Percentiles rank a stretch among this genome's conserved stretches.
These are phyloP conservation scores for Trifolium fragiferum DNA, from an alignment of 306 rosid genomes.

Conservation along the genomic window DNA sequence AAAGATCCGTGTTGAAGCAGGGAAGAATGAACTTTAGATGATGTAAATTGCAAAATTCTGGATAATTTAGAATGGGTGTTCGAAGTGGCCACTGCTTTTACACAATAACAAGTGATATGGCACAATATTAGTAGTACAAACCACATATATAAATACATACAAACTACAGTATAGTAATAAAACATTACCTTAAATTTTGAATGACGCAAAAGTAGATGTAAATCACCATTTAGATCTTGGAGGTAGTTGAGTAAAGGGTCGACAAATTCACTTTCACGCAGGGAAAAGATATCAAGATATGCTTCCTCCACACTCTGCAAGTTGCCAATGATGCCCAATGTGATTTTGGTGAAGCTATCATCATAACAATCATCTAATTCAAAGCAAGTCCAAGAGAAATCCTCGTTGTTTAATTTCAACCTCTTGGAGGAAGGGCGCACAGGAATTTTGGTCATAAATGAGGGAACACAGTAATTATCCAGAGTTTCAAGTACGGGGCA, in stretches of 20 bases:
- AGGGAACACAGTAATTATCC: not conserved
- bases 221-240: not conserved
- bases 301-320: not conserved
- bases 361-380: not conserved
- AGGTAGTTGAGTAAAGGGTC: not conserved
- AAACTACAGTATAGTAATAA: not conserved
- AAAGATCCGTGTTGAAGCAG: not conserved
- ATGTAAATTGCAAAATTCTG: not conserved
- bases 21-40: conserved; percentile 13
- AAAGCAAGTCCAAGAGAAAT: not conserved
- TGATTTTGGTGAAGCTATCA: not conserved
- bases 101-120: not conserved
- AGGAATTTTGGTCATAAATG: not conserved
- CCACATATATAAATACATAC: not conserved
- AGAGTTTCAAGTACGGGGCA: conserved; percentile 5
- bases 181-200: not conserved
- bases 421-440: not conserved
- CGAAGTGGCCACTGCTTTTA: not conserved
- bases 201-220: not conserved
- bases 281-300: not conserved
- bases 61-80: not conserved
- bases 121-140: not conserved
- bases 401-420: not conserved
- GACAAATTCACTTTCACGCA: not conserved
- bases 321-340: not conserved